A percentile compares a stretch with the other conserved stretches of the same genome.
These are phyloP conservation scores for Coniochaeta sp. DNA, from an alignment of 2,329 filamentous ascomycete species.

Conservation along the genomic window DNA sequence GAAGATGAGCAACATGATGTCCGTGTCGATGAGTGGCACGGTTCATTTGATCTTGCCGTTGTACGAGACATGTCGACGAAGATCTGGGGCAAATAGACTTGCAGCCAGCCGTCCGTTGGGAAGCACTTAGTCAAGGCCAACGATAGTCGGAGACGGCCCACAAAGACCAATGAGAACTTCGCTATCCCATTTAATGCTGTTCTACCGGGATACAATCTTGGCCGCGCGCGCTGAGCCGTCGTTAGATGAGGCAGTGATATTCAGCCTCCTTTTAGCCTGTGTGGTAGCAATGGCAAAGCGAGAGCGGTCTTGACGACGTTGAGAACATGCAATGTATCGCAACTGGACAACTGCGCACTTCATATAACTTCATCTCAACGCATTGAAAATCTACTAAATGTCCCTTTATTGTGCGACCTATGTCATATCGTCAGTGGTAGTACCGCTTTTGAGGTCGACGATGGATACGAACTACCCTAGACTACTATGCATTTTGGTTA, in stretches of 20 bases:
- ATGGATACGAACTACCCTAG: not conserved
- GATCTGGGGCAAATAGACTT: no score
- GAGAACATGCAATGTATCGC: not conserved
- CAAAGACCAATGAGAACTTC: not conserved
- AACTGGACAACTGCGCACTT: not conserved
- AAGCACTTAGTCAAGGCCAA: no score
- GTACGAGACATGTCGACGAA: no score
- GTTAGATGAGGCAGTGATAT: not conserved
- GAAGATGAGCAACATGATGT: no score
- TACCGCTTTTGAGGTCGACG: not conserved
- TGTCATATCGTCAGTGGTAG: not conserved
- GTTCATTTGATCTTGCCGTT: no score
- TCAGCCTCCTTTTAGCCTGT: slow-evolving; percentile 12
- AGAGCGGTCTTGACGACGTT: not conserved
- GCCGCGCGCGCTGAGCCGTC: not conserved
- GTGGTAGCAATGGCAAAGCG: not conserved
- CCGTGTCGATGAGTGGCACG: no score
- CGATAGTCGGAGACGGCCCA: no score
- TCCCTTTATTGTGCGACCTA: not conserved
- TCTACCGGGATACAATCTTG: not conserved
- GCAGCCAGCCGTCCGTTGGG: no score
- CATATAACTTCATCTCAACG: slow-evolving; percentile 2
- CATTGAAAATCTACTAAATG: not conserved
- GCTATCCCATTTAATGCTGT: not conserved
- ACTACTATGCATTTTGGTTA: not conserved